Evolutionary conservation across 495 filamentous ascomycete genomes (phyloP).

Genomic region (Trichoderma reesei): DNA sequence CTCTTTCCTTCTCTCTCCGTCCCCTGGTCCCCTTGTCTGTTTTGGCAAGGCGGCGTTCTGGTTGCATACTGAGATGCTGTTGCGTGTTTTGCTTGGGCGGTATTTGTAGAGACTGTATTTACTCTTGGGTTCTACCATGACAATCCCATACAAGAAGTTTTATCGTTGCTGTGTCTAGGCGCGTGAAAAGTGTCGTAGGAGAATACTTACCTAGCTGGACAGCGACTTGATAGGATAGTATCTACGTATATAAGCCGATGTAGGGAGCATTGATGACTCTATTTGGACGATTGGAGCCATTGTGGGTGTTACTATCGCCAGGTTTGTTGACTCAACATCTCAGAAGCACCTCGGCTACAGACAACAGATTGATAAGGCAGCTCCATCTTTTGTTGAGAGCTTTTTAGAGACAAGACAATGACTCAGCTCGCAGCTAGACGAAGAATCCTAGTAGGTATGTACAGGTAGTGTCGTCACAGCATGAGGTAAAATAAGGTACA

Average conservation of each 20-base stretch:
- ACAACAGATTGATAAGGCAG: too few relatives aligned
- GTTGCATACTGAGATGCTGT: not conserved
- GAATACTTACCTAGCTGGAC: too few relatives aligned
- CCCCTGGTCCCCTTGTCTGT: constrained; percentile 1
- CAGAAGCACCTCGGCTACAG: too few relatives aligned
- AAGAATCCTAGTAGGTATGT: too few relatives aligned
- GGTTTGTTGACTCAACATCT: not conserved
- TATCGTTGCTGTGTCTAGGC: not conserved
- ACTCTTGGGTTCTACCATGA: constrained; percentile 3
- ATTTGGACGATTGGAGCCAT: not conserved
- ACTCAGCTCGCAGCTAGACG: not conserved
- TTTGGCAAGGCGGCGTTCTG: constrained; percentile 6
- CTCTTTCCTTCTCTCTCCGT: not conserved
- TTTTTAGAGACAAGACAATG: too few relatives aligned
- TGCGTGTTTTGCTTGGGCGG: constrained; percentile 6
- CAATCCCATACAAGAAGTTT: constrained; percentile 3
- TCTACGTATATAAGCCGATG: too few relatives aligned
- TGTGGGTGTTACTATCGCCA: not conserved
- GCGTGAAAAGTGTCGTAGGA: too few relatives aligned
- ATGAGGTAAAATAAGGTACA: too few relatives aligned
- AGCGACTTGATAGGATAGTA: too few relatives aligned
- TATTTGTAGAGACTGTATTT: constrained; percentile 3
- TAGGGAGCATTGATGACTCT: not conserved
- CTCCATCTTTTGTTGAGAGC: too few relatives aligned
- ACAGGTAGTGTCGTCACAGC: constrained; percentile 2